Base-by-base conservation (phyloP, 805 yeast genomes). In the Priceomyces medius region DNA sequence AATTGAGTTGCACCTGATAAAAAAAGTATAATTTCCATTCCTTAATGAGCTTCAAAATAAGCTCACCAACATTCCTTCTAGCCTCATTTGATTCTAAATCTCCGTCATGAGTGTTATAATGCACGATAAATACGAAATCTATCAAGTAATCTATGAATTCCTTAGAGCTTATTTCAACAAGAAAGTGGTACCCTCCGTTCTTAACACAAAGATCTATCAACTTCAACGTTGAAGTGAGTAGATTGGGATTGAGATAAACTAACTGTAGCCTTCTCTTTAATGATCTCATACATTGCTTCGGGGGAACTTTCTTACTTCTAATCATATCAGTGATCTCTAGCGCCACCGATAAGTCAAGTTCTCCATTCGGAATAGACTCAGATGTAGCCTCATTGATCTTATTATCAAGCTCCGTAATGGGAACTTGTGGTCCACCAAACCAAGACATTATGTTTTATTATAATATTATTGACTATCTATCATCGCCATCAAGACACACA, bases 321-420 rank as follows among this genome's bases (percentile, higher is more conserved):
- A 93, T 87, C 31, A 81, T 58, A 60, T 93, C 99, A 38, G 96
- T 85, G 41, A 91, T 77, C 56, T 93, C 98, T 44, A 93, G 70
- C 10, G 91, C 89, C 18, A 56, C 51, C 2, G 74, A 73, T 44
- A 85, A 66, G 54, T 90, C 96, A 35, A 85, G 73, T 55, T 90
- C 97, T 2, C 97, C 97, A 14, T 84, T 80, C 4, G 97, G 97
- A 35, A 90, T 84, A n/a, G 86, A 70, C 59, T 88, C 96, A 28
- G 90, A 83, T 1, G 97, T 88, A 13, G 96, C 95, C 47, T 76
- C 79, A 41, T 75, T 78, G 28, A 90, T 80, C 50, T 83, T 78
- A 36, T 68, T 73, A 50, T 85, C 93, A 29, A 86, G 56, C 27
- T 66, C 71, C 3, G 63, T 58, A 3, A 62, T 55, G 12, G 66